Conservation (phyloP, 768 basidiomycete genomes). For the Leccinellum albellum region DNA sequence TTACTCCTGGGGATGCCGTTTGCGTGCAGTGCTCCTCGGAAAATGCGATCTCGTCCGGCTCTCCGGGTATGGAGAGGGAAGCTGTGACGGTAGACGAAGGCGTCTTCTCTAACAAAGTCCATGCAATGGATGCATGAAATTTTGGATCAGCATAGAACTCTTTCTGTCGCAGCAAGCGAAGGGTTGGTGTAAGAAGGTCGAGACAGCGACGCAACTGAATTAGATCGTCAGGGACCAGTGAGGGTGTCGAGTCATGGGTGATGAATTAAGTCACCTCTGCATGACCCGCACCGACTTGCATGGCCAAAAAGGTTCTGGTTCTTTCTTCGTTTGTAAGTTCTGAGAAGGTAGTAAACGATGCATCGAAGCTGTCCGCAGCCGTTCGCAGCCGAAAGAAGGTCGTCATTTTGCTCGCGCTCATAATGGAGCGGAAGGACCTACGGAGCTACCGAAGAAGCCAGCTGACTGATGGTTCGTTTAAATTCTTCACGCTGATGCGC, state of each 20-base stretch:
- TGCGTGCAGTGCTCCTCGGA: slow-evolving; percentile 5
- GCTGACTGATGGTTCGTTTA: slow-evolving; percentile 52
- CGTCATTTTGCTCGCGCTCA: slow-evolving; percentile 1
- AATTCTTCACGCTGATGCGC: slow-evolving; percentile 77
- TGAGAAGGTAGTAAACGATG: slow-evolving; percentile 70
- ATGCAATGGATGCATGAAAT: slow-evolving; percentile 88
- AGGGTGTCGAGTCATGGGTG: background rate
- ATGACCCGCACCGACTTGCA: slow-evolving; percentile 85
- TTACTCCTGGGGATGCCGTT: slow-evolving; percentile 1
- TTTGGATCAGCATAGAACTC: slow-evolving; percentile 76
- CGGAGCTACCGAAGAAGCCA: slow-evolving; percentile 47
- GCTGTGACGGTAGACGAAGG: slow-evolving; percentile 3
- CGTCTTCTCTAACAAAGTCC: slow-evolving; percentile 61
- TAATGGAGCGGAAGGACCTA: slow-evolving; percentile 28
- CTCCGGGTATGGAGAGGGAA: background rate
- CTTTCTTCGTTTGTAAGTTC: slow-evolving; percentile 76
- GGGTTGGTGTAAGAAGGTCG: slow-evolving; percentile 51
- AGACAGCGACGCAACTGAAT: slow-evolving; percentile 57
- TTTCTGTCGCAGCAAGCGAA: slow-evolving; percentile 64
- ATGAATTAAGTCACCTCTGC: slow-evolving; percentile 49
- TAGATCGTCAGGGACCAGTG: slow-evolving; percentile 16
- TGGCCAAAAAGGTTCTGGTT: slow-evolving; percentile 74
- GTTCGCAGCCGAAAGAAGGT: slow-evolving; percentile 7
- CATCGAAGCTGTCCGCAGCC: slow-evolving; percentile 50
- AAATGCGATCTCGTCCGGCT: slow-evolving; percentile 1